Base-by-base conservation (phyloP, 2,329 filamentous ascomycete species). In the Penicillium psychrosexuale region DNA sequence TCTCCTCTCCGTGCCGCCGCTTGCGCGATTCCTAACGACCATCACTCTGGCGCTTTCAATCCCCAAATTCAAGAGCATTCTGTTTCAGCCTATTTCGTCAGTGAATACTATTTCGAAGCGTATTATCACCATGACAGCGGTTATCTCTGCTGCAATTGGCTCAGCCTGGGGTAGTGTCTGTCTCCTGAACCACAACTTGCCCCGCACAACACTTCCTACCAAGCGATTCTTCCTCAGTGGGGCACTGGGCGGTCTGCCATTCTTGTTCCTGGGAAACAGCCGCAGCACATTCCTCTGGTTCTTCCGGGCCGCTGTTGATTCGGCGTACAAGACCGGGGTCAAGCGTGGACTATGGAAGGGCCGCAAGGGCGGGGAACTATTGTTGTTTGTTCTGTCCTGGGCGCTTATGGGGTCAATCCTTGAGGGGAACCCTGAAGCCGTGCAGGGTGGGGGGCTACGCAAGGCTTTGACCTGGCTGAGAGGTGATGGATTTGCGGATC, bases 191-290 rank as follows among this genome's bases (percentile, higher is more conserved):
- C 78, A 82, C 43, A 82, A 88, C 66, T 80, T 97, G 1, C 91
- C 93, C 0, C 82, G 87, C 3, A 82, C 81, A 6, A 79, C 91
- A 8, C 79, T 97, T 0, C 84, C 92, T 0, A 92, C 88, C 0
- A 89, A 94, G 70, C 84, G 94, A 22, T 95, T 94, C 80, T 96
- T 95, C 80, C 78, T 97, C 0, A 90, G 90, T 49, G 93, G 94
- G 8, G 89, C 93, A 70, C 67, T 95, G 1, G 91, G 89, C 1
- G 94, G 94, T 0, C 73, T 94, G 27, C 74, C 74, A 17, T 97
- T 92, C 86, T 90, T 89, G 0, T 89, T 89, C 71, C 75, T 96
- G 2, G 64, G 68, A 11, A 66, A 68, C 38, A 72, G 70, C 31
- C 72, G 89, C 15, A 80, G 81, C 1, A 82, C 90, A 51, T 96